These are phyloP conservation scores for Fusarium odoratissimum DNA, from an alignment of 2,329 filamentous ascomycete genomes.

Conservation along the genomic window DNA sequence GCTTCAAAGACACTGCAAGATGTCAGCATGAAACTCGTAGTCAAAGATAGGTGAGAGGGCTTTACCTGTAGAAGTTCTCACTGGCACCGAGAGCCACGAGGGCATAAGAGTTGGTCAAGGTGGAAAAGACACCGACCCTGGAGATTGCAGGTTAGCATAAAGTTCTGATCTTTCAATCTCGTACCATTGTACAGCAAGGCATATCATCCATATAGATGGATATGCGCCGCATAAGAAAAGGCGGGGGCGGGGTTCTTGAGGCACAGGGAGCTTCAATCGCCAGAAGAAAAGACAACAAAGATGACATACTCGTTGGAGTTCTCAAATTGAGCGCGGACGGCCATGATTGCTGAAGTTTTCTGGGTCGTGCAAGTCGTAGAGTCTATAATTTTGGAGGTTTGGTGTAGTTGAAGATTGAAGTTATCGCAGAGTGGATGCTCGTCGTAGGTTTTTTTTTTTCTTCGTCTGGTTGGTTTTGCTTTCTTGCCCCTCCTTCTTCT, in stretches of 20 bases:
- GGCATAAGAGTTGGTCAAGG: constrained; percentile 96
- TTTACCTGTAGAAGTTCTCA: constrained; percentile 96
- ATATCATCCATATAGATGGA: neutral
- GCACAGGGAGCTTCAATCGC: constrained; percentile 17
- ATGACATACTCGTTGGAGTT: constrained; percentile 86
- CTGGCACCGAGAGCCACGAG: constrained; percentile 94
- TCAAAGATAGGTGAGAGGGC: neutral
- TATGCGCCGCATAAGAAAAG: constrained; percentile 24
- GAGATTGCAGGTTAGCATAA: constrained; percentile 16
- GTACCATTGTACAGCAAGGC: neutral
- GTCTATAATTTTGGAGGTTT: constrained; percentile 33
- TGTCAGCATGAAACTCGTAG: neutral
- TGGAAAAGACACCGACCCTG: constrained; percentile 96
- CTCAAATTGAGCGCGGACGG: constrained; percentile 81
- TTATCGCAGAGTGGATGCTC: constrained; percentile 38
- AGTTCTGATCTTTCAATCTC: neutral
- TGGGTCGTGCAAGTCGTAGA: constrained; percentile 25
- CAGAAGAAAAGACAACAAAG: neutral
- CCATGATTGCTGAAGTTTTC: constrained; percentile 60
- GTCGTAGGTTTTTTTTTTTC: constrained; percentile 33
- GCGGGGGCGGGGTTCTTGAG: constrained; percentile 44
- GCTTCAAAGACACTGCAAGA: constrained; percentile 86
- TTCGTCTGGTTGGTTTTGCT: neutral
- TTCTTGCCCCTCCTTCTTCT: constrained; percentile 3
- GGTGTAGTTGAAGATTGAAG: neutral